Conservation (phyloP, 805 yeast species). For the Lipomyces yamanashiensis region DNA sequence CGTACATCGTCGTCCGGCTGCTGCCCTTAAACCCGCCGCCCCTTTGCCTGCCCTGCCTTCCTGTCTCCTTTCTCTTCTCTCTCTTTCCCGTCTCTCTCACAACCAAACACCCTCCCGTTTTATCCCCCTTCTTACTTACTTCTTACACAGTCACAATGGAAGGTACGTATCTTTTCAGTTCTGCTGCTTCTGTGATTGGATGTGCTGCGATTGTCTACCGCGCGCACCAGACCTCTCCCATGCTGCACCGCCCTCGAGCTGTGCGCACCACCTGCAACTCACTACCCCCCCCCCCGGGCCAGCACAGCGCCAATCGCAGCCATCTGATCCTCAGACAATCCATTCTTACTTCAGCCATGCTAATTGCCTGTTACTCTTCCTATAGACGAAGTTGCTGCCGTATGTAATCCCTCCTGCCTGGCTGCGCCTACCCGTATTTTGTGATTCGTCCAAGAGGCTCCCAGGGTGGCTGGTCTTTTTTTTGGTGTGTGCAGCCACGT, state of each 20-base stretch:
- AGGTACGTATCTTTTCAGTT: slow-evolving; percentile 25
- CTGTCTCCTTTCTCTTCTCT: slow-evolving; percentile 17
- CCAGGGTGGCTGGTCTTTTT: slow-evolving; percentile 7
- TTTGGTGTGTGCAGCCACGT: slow-evolving; percentile 13
- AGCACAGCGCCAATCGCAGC: not conserved
- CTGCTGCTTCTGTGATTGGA: slow-evolving; percentile 2
- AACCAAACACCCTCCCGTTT: slow-evolving; percentile 5
- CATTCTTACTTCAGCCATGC: slow-evolving; percentile 7
- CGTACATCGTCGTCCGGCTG: slow-evolving; percentile 7
- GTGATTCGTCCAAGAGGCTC: slow-evolving; percentile 14
- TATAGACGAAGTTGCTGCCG: slow-evolving; percentile 56
- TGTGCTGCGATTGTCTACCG: not conserved
- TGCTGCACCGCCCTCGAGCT: not conserved
- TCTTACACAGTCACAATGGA: slow-evolving; percentile 22
- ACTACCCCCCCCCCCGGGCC: not conserved
- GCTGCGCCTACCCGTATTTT: not conserved
- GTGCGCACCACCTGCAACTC: not conserved
- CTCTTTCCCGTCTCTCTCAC: slow-evolving; percentile 11
- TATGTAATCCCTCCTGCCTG: slow-evolving; percentile 41
- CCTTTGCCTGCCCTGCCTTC: slow-evolving; percentile 15
- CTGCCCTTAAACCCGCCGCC: slow-evolving; percentile 7
- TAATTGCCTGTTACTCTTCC: slow-evolving; percentile 1
- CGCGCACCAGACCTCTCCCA: too few species aligned
- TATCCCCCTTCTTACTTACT: not conserved
- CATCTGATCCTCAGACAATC: not conserved